Evolutionary conservation across 768 basidiomycete species (phyloP).

Genomic region (Suillus sp.): DNA sequence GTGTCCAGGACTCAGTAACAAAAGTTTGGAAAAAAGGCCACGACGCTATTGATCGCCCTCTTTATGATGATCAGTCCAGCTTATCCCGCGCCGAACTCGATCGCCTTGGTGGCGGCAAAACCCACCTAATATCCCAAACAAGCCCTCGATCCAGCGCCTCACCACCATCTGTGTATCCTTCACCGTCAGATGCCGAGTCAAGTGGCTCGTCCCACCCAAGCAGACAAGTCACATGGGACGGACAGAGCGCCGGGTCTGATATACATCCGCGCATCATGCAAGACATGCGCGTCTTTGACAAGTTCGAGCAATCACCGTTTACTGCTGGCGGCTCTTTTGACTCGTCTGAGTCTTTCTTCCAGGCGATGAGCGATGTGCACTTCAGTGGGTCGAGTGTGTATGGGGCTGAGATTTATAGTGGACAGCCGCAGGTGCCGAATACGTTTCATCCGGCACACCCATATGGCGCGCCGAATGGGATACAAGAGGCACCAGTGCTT

Average conservation of each 20-base stretch:
- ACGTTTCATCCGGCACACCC: slow-evolving; percentile 21
- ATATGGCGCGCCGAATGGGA: slow-evolving; percentile 13
- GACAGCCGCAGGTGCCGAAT: slow-evolving; percentile 19
- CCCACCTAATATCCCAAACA: slow-evolving; percentile 40
- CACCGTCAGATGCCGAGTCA: slow-evolving; percentile 20
- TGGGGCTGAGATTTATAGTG: slow-evolving; percentile 18
- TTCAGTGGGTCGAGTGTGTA: slow-evolving; percentile 22
- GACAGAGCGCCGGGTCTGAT: slow-evolving; percentile 13
- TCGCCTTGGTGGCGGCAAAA: slow-evolving; percentile 54
- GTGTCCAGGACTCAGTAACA: slow-evolving; percentile 41
- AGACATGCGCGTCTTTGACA: slow-evolving; percentile 51
- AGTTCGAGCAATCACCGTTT: slow-evolving; percentile 29
- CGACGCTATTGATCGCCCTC: slow-evolving; percentile 38
- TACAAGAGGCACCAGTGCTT: slow-evolving; percentile 39
- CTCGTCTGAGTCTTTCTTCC: slow-evolving; percentile 32
- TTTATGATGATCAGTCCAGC: slow-evolving; percentile 23
- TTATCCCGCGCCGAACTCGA: slow-evolving; percentile 52
- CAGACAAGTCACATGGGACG: slow-evolving; percentile 7
- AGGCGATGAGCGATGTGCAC: slow-evolving; percentile 36
- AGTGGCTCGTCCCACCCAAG: slow-evolving; percentile 18
- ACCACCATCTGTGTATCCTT: slow-evolving; percentile 11
- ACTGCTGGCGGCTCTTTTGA: slow-evolving; percentile 27
- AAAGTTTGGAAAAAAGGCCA: slow-evolving; percentile 47
- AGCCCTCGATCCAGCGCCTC: slow-evolving; percentile 10
- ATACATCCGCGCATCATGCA: slow-evolving; percentile 46